Evolutionary conservation across 805 yeast genomes (phyloP).

Genomic region (Ogataea naganishii): DNA sequence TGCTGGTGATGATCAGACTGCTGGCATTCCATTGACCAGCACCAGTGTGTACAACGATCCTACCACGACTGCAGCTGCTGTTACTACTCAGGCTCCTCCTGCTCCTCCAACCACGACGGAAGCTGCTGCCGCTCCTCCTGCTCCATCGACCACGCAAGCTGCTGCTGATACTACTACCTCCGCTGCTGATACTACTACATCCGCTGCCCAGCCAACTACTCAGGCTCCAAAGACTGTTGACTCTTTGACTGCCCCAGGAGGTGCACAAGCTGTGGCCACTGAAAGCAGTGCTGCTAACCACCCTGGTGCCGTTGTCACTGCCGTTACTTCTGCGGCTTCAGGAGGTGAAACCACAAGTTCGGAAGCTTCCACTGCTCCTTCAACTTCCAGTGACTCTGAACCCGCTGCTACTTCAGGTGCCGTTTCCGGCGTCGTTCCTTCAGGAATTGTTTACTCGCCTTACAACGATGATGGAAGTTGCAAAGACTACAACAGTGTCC

Average conservation of each 20-base stretch:
- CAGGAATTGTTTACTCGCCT: constrained; percentile 69
- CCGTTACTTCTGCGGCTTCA: constrained; percentile 9
- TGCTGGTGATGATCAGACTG: constrained; percentile 19
- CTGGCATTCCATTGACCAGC: constrained; percentile 8
- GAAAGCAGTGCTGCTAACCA: constrained; percentile 20
- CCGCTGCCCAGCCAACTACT: constrained; percentile 9
- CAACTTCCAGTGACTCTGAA: constrained; percentile 21
- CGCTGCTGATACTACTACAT: constrained; percentile 10
- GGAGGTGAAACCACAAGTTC: constrained; percentile 13
- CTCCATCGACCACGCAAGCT: constrained; percentile 1
- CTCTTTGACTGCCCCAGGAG: constrained; percentile 11
- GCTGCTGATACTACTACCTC: constrained; percentile 8
- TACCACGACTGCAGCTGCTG: constrained; percentile 8
- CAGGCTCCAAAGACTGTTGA: too few species aligned
- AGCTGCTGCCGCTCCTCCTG: constrained; percentile 5
- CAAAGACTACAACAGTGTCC: constrained; percentile 47
- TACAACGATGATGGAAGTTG: constrained; percentile 63
- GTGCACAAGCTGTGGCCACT: constrained; percentile 11
- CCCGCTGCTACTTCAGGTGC: constrained; percentile 22
- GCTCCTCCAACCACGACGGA: constrained; percentile 8
- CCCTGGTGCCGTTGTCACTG: constrained; percentile 12
- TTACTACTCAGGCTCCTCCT: constrained; percentile 5
- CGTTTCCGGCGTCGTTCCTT: constrained; percentile 31
- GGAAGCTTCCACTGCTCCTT: constrained; percentile 27
- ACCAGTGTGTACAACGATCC: constrained; percentile 10